A percentile compares a stretch with the other conserved stretches of the same genome.
phyloP scores from a whole-genome alignment of 2,329 filamentous ascomycete species.

The Lasiodiplodia citricola region DNA sequence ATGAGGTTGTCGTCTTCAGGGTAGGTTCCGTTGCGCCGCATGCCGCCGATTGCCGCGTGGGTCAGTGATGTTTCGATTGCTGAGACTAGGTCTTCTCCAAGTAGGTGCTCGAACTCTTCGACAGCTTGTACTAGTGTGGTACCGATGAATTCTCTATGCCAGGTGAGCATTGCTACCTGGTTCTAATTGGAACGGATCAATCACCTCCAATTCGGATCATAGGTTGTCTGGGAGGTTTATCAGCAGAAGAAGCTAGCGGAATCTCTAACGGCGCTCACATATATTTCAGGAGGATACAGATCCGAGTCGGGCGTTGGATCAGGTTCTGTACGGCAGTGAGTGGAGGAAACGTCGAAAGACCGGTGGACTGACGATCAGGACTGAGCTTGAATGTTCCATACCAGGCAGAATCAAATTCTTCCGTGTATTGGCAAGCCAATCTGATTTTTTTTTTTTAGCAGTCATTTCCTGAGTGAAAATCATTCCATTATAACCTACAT shows the following conservation, averaged over 20 bases:
- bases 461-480: neutral
- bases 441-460: conserved; percentile 27
- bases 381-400: conserved; percentile 51
- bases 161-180: no score
- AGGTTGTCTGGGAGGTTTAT: neutral
- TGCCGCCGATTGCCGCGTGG: conserved; percentile 45
- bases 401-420: conserved; percentile 48
- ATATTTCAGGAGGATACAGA: conserved; percentile 43
- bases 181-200: neutral
- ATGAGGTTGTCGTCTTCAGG: conserved; percentile 48
- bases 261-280: conserved; percentile 39
- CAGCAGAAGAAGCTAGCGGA: neutral
- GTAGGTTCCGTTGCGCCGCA: conserved; percentile 49
- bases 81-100: conserved; percentile 39
- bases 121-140: conserved; percentile 45
- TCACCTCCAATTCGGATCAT: conserved; percentile 1
- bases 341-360: neutral
- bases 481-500: conserved; percentile 34
- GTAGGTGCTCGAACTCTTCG: conserved; percentile 42
- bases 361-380: conserved; percentile 36
- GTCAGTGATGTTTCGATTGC: conserved; percentile 47
- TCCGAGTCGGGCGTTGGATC: conserved; percentile 43
- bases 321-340: neutral
- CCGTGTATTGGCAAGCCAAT: conserved; percentile 43
- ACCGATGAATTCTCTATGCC: conserved; percentile 47